These are phyloP conservation scores for Aspergillus sojae DNA, from an alignment of 2,329 filamentous ascomycete species.

Conservation along the genomic window DNA sequence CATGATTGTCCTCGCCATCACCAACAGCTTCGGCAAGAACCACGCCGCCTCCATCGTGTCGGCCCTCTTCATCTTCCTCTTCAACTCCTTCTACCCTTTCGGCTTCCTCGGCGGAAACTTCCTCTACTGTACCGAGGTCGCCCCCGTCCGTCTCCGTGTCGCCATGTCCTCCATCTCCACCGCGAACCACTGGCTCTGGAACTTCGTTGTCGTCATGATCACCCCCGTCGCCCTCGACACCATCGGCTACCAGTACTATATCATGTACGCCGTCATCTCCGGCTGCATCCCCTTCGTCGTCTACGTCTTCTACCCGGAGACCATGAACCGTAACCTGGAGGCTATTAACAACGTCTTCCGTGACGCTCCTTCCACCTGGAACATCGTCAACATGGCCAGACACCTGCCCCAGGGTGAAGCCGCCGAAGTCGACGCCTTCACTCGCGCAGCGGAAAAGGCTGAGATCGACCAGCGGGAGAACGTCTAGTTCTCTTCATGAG, in stretches of 20 bases:
- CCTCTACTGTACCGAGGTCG: slow-evolving; percentile 49
- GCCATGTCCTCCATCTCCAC: slow-evolving; percentile 61
- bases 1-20: slow-evolving; percentile 57
- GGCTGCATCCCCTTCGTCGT: slow-evolving; percentile 47
- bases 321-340: slow-evolving; percentile 62
- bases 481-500: slow-evolving; percentile 7
- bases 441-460: slow-evolving; percentile 16
- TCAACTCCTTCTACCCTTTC: slow-evolving; percentile 66
- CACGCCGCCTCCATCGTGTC: slow-evolving; percentile 19
- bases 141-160: slow-evolving; percentile 57
- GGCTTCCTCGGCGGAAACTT: slow-evolving; percentile 64
- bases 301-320: slow-evolving; percentile 63
- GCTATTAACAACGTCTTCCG: slow-evolving; percentile 67
- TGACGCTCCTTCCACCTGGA: slow-evolving; percentile 21
- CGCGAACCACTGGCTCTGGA: slow-evolving; percentile 61
- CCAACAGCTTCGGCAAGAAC: slow-evolving; percentile 33
- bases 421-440: slow-evolving; percentile 16
- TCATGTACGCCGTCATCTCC: slow-evolving; percentile 54
- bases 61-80: slow-evolving; percentile 56
- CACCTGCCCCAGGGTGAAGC: slow-evolving; percentile 26
- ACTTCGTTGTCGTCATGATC: slow-evolving; percentile 67
- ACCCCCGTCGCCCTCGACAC: slow-evolving; percentile 61
- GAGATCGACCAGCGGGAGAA: slow-evolving; percentile 23
- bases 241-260: slow-evolving; percentile 57
- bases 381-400: slow-evolving; percentile 28